Percentiles rank a stretch among this genome's conserved stretches.
These are phyloP conservation scores for Cucurbita pepo DNA, from an alignment of 306 rosid species.

Conservation along the genomic window DNA sequence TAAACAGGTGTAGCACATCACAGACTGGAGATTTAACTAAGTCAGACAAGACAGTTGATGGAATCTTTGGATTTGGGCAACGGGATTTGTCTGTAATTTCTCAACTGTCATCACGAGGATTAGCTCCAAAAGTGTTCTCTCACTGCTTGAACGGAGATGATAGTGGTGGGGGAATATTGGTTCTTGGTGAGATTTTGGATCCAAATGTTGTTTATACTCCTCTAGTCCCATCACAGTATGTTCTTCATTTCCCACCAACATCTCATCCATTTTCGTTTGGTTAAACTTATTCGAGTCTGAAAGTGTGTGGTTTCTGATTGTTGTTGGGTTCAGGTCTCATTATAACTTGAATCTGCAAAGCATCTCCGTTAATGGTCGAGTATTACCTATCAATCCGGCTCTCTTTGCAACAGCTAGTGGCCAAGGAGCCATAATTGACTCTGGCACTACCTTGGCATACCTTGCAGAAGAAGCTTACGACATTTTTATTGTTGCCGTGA, in stretches of 20 bases:
- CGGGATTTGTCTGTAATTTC: slow-evolving; percentile 74
- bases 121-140: slow-evolving; percentile 74
- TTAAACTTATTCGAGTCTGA: not conserved
- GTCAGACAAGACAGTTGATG: slow-evolving; percentile 82
- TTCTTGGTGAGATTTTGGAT: slow-evolving; percentile 81
- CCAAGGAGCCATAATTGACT: slow-evolving; percentile 81
- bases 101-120: slow-evolving; percentile 77
- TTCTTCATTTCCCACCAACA: not conserved
- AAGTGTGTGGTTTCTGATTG: not conserved
- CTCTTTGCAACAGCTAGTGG: slow-evolving; percentile 69
- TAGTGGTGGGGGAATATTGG: slow-evolving; percentile 84
- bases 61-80: slow-evolving; percentile 94
- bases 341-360: slow-evolving; percentile 82
- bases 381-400: slow-evolving; percentile 37
- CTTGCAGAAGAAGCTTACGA: slow-evolving; percentile 80
- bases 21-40: slow-evolving; percentile 85
- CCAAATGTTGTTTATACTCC: slow-evolving; percentile 77
- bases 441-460: slow-evolving; percentile 96
- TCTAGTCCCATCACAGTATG: slow-evolving; percentile 85
- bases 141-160: slow-evolving; percentile 90
- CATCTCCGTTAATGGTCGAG: slow-evolving; percentile 73
- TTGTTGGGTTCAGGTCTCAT: slow-evolving; percentile 56
- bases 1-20: slow-evolving; percentile 70
- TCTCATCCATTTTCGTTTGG: not conserved
- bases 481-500: slow-evolving; percentile 74